Conservation (phyloP, 495 filamentous ascomycete species). For the Jackrogersella minutella region DNA sequence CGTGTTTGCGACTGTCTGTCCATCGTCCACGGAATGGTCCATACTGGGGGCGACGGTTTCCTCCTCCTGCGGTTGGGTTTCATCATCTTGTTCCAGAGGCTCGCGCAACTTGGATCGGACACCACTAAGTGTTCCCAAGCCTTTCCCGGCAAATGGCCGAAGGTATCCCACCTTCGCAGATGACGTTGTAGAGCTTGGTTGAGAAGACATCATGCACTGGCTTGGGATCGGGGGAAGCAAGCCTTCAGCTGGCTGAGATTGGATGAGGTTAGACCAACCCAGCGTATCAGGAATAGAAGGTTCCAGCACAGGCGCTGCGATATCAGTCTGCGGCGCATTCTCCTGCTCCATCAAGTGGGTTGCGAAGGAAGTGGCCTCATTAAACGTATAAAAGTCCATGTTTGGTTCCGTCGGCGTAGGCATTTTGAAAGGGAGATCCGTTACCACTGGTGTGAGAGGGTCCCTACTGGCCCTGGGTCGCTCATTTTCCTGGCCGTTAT, state of each 20-base stretch:
- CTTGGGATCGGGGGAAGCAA: constrained; percentile 59
- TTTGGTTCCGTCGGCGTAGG: constrained; percentile 43
- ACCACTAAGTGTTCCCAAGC: constrained; percentile 57
- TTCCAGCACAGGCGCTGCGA: constrained; percentile 38
- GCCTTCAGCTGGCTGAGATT: constrained; percentile 46
- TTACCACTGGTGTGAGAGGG: constrained; percentile 53
- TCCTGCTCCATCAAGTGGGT: constrained; percentile 27
- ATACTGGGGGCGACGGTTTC: constrained; percentile 14
- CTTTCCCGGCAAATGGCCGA: constrained; percentile 58
- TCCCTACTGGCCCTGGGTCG: constrained; percentile 50
- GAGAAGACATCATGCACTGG: constrained; percentile 58
- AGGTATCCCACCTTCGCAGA: constrained; percentile 56
- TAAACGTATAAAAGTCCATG: constrained; percentile 47
- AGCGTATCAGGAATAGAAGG: constrained; percentile 60
- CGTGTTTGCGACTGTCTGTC: constrained; percentile 39
- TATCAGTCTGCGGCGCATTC: constrained; percentile 33
- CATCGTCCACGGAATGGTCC: constrained; percentile 38
- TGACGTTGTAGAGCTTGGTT: constrained; percentile 56
- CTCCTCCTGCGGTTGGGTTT: constrained; percentile 38
- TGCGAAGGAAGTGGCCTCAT: constrained; percentile 42
- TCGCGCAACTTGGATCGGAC: constrained; percentile 44
- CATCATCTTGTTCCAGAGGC: constrained; percentile 37
- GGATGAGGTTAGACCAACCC: constrained; percentile 54
- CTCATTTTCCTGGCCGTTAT: constrained; percentile 57
- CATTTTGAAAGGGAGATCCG: constrained; percentile 49